Base-by-base conservation (phyloP, 2,329 filamentous ascomycete species). In the Talaromyces sp. region DNA sequence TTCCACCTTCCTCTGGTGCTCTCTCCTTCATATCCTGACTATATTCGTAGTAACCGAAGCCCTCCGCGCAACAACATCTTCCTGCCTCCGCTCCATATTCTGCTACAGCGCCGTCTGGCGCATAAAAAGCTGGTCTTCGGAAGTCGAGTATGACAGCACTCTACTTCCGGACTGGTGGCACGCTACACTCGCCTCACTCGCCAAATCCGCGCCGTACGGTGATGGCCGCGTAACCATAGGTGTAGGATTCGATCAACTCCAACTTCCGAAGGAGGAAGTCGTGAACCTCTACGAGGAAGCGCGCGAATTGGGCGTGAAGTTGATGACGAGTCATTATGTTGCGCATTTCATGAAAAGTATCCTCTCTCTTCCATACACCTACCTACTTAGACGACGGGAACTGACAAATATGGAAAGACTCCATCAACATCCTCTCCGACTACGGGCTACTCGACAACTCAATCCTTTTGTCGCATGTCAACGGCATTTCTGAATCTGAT, bases 311-410 rank as follows among this genome's bases (percentile, higher is more conserved):
- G 63, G 63, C 13, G 25, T 60, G 11, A 36, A 31, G 31, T 22
- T 64, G 31, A 64, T 64, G 22, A 65, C 63, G 27, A 56, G 19
- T n/a, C 58, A 65, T 27, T 65, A 54, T 22, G 27, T 38, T 31
- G 31, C 36, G 4, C 51, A 34, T 54, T 34, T 29, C 1, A 54
- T 54, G 51, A 54, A 34, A 22, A 54, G 29, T 54, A 34, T 54
- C 4, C 6, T 29, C 15, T 11, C 40, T 45, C 8, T 1, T 3
- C n/a, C n/a, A 19, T 8, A 15, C 19, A 11, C 19, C 19, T 19
- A 11, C 10, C 2, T 22, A 19, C 7, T 17, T 6, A 25, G 11
- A 8, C 15, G 19, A 5, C 10, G 3, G 19, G 47, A 8, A 34
- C 49, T 53, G 3, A 53, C 3, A 6, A 19, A 15, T 36, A 13